These are phyloP conservation scores for Cystobasidiaceae sp. DNA, from an alignment of 1,284 basidiomycete genomes.

Conservation along the genomic window DNA sequence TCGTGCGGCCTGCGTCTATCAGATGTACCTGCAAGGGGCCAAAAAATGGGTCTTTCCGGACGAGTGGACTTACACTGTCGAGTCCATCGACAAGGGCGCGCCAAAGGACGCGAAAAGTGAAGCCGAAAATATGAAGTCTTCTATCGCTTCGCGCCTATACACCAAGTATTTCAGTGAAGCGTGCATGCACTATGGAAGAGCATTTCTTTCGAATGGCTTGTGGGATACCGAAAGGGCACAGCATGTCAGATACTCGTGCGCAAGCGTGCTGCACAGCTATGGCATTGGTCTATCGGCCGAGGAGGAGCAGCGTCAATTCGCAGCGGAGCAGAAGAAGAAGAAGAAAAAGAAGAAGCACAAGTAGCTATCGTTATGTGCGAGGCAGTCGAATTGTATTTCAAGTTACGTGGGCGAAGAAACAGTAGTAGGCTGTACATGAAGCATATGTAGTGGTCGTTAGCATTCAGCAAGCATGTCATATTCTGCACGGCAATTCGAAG, in stretches of 20 bases:
- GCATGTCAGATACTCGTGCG: constrained; percentile 37
- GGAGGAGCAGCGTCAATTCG: background rate
- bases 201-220: constrained; percentile 41
- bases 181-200: constrained; percentile 46
- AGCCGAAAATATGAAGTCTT: constrained; percentile 41
- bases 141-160: constrained; percentile 42
- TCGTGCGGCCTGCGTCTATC: constrained; percentile 43
- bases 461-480: no score
- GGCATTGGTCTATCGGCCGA: constrained; percentile 30
- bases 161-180: constrained; percentile 45
- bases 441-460: no score
- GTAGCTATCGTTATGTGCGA: background rate
- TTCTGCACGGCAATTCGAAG: no score
- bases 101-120: constrained; percentile 35
- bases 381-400: background rate
- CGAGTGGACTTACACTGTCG: constrained; percentile 43
- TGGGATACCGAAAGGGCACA: constrained; percentile 43
- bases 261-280: constrained; percentile 33
- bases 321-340: background rate
- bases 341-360: constrained; percentile 17
- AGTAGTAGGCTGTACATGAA: no score
- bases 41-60: constrained; percentile 44
- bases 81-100: constrained; percentile 38
- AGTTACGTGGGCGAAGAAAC: no score
- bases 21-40: constrained; percentile 44